Base-by-base conservation (phyloP, 306 rosid species). In the Corylus americana region DNA sequence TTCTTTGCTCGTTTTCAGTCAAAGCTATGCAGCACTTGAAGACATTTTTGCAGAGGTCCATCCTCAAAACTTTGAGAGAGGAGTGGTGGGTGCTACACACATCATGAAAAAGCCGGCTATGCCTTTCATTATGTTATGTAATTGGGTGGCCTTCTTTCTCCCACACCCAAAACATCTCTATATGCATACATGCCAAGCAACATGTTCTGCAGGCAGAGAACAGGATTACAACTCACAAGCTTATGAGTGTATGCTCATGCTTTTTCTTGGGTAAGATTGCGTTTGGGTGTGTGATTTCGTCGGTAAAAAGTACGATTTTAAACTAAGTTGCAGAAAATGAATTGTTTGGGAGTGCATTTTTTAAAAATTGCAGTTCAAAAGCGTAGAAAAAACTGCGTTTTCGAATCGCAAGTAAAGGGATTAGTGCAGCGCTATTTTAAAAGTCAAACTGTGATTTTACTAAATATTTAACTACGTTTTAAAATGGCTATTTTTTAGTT, bases 41-140 rank as follows among this genome's bases (percentile, higher is more conserved):
- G 76, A 67, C 61, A 69, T 79, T 62, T 81, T 77, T 39, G 64
- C 74, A 53, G 55, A 12, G 72, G 49, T 64, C 78, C 77, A 77
- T 76, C 69, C 74, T 73, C 25, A 75, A 76, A 75, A 76, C 84
- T 79, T 70, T 31, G 35, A 31, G 84, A 51, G 74, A 20, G 49
- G 45, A 77, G 83, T 55, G 85, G 86, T 81, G 79, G 90, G 83
- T 79, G 71, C 68, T 63, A 53, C 45, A 74, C 85, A 71, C 86
- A 79, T 87, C 80, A 84, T 81, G 71, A 79, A 70, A 66, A 74
- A 18, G 66, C 49, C 20, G 49, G 71, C 50, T 66, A 45, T 3
- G 3, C 71, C 39, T 37, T 39, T 39, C 71, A 66, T 37, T 39
- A 17, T 66, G 71, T 66, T 39, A 35, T 37, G 50, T 7, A 66